Percentiles rank a stretch among this genome's conserved stretches.
Evolutionary conservation across 306 rosid species (phyloP).

Genomic region (Gillenia trifoliata): DNA sequence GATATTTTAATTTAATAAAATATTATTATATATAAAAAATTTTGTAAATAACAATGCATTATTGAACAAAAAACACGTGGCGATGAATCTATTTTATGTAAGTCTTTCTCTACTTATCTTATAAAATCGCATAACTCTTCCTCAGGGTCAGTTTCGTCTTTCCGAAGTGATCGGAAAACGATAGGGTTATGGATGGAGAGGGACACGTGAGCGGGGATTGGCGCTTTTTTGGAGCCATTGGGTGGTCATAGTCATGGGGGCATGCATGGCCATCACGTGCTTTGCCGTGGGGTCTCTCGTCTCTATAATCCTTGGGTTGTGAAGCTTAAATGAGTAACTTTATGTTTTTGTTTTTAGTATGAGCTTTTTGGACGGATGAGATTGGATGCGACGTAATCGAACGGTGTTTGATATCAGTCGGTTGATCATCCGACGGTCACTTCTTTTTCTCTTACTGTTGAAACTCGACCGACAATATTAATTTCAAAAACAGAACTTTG

Average conservation of each 20-base stretch:
- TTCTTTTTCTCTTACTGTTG: neutral
- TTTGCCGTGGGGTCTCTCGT: neutral
- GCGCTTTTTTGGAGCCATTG: neutral
- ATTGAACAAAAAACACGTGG: no score
- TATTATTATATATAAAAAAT: no score
- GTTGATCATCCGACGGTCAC: neutral
- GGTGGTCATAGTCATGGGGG: neutral
- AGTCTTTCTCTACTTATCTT: no score
- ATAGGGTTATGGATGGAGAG: neutral
- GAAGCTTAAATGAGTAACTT: neutral
- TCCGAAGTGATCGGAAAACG: neutral
- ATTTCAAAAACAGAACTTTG: neutral
- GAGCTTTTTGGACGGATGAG: neutral
- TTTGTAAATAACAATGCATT: no score
- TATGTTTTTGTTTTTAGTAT: neutral
- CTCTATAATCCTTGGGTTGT: neutral
- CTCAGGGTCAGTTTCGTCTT: neutral
- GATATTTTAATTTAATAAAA: no score
- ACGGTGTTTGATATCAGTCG: neutral
- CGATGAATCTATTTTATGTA: no score
- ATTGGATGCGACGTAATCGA: neutral
- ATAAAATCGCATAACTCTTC: conserved; percentile 2
- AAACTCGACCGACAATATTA: neutral
- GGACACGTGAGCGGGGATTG: neutral
- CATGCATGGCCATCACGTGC: neutral